Evolutionary conservation across 768 basidiomycete species (phyloP), one percentile per base, ranked within the genome.

Genomic region (Hydnum rufescens): DNA sequence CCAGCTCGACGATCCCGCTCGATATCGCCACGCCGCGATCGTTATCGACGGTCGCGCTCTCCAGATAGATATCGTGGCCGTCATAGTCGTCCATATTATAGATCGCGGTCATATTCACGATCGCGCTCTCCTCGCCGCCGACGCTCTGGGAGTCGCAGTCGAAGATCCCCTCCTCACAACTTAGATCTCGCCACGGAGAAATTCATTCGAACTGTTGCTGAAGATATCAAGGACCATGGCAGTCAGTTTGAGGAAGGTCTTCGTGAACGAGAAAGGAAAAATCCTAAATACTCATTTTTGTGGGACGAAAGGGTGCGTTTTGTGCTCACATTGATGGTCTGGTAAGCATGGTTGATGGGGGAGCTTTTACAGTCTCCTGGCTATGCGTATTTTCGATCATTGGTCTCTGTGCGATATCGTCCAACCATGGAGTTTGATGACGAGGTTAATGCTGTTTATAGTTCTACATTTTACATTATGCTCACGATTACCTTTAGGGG

Each of bases 201-300:
- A 8, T 93, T 96, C 59, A 80, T 99, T 54, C 74, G 78, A 44
- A 84, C 82, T 13, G 88, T 95, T 3, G 88, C 89, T 19, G 74
- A 74, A 2, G 82, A 88, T 64, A 78, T 95, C 6, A 78, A 77
- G 60, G 80, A 82, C 1, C 83, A 89, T 62, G 90, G 81, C 30
- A 62, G 67, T 3, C 74, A 76, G 51, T 93, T 85, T 58, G 88
- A 87, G 60, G 72, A 77, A 47, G 74, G 71, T 29, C 67, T 96
- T 53, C 72, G 71, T 58, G 80, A 81, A 51, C 74, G 80, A 51
- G 90, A 96, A 65, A 76, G 70, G 54, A 71, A 74, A 51, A 93
- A 93, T 62, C 71, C 81, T 1, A 87, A 83, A 64, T 96, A 82
- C 62, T 70, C 72, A 2, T 96, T 96, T 65, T 64, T 96, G 55